These are phyloP conservation scores for Fraxinus ornus DNA, from an alignment of 305 asterid genomes.

Conservation along the genomic window DNA sequence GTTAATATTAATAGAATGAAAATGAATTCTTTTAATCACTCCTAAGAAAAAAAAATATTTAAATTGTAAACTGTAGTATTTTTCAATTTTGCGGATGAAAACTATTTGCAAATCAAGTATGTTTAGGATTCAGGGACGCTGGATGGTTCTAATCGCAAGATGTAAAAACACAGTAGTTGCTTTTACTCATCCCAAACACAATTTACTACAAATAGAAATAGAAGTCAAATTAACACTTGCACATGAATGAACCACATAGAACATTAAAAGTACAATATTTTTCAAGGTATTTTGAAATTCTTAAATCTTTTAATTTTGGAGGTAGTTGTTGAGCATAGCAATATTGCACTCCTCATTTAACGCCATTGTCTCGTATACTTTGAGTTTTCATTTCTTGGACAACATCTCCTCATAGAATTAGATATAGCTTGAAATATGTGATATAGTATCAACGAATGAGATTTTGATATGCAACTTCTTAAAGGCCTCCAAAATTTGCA, in stretches of 20 bases:
- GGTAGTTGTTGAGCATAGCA: not conserved
- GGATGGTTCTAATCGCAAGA: not conserved
- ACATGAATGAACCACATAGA: not conserved
- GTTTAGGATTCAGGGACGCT: not conserved
- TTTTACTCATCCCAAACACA: no score
- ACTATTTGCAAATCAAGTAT: no score
- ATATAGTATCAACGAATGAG: no score
- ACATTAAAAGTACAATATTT: not conserved
- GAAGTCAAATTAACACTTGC: not conserved
- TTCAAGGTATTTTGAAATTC: no score
- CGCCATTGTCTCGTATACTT: not conserved
- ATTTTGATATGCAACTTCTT: no score
- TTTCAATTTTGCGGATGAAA: no score
- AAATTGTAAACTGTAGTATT: not conserved
- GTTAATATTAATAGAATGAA: not conserved
- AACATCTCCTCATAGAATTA: not conserved
- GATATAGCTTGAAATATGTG: not conserved
- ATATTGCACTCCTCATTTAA: not conserved
- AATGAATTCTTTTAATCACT: no score
- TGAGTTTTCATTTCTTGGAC: not conserved
- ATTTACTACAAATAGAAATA: not conserved
- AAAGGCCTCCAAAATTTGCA: no score
- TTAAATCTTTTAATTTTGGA: not conserved
- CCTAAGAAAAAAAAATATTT: not conserved
- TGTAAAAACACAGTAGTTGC: not conserved